phyloP scores from a whole-genome alignment of 1,284 basidiomycete species.

The Trametes polyzona region DNA sequence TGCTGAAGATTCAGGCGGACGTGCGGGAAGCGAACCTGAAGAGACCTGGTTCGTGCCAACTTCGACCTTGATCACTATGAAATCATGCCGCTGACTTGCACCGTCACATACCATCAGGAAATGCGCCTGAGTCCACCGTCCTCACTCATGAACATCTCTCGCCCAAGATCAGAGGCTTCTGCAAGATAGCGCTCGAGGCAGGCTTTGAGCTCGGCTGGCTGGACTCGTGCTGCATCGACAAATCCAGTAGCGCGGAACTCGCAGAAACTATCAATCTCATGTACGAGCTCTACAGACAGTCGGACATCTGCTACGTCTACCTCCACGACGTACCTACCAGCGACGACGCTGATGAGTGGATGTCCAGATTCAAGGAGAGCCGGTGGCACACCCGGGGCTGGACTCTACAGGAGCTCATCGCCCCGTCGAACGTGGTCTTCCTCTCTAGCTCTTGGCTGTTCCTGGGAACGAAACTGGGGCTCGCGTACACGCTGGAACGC shows the following conservation, averaged over 20 bases:
- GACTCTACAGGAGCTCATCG: constrained; percentile 6
- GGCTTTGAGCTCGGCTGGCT: background rate
- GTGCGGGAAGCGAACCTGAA: background rate
- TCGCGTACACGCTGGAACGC: background rate
- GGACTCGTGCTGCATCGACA: background rate
- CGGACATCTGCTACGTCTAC: background rate
- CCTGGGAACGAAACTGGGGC: background rate
- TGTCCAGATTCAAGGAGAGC: background rate
- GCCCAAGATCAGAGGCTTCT: background rate
- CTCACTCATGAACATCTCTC: background rate
- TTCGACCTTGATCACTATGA: no score
- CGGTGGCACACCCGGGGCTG: background rate
- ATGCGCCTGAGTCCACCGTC: background rate
- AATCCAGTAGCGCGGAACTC: background rate
- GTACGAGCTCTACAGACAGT: background rate
- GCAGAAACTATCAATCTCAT: background rate
- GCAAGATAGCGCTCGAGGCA: background rate
- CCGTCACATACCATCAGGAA: background rate
- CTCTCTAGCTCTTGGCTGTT: background rate
- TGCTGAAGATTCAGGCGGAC: background rate
- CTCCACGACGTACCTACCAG: background rate
- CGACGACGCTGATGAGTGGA: background rate
- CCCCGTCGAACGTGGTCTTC: constrained; percentile 1
- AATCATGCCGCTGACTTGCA: no score
- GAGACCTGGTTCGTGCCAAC: background rate